Evolutionary conservation across 495 filamentous ascomycete genomes (phyloP).

Genomic region (Aspergillus olivimuriae): DNA sequence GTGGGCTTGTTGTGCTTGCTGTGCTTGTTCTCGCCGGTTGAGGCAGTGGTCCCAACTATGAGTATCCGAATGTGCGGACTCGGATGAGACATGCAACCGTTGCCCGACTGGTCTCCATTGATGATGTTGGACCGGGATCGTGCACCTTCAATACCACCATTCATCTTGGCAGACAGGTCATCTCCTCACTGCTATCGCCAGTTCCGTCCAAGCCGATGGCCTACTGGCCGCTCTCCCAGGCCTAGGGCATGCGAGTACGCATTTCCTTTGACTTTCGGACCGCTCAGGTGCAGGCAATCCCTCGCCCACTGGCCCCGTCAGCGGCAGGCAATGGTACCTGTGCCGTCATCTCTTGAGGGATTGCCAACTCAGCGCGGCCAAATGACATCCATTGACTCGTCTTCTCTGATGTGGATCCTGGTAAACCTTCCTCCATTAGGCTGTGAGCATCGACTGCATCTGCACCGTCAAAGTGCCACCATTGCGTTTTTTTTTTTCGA

Average conservation of each 20-base stretch:
- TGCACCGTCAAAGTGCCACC: constrained; percentile 1
- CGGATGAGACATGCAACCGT: no score
- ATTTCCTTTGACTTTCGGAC: no score
- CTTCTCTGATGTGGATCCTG: constrained; percentile 1
- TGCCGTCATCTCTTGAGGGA: neutral
- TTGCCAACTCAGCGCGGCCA: neutral
- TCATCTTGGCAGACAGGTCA: neutral
- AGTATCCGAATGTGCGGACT: no score
- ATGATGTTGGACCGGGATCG: neutral
- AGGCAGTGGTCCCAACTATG: no score
- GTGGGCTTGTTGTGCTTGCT: no score
- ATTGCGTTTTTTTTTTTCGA: constrained; percentile 2
- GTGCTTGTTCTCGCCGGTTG: no score
- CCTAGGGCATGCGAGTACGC: no score
- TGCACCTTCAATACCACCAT: neutral
- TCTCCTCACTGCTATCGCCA: neutral
- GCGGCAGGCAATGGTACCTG: neutral
- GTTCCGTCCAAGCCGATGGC: no score
- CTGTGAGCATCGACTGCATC: constrained; percentile 1
- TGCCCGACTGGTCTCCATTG: no score
- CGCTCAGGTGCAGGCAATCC: no score
- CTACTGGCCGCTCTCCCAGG: no score
- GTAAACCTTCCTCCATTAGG: neutral
- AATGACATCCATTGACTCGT: neutral
- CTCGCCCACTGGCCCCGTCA: no score